Evolutionary conservation across 306 rosid genomes (phyloP).

Genomic region (Begonia loranthoides): DNA sequence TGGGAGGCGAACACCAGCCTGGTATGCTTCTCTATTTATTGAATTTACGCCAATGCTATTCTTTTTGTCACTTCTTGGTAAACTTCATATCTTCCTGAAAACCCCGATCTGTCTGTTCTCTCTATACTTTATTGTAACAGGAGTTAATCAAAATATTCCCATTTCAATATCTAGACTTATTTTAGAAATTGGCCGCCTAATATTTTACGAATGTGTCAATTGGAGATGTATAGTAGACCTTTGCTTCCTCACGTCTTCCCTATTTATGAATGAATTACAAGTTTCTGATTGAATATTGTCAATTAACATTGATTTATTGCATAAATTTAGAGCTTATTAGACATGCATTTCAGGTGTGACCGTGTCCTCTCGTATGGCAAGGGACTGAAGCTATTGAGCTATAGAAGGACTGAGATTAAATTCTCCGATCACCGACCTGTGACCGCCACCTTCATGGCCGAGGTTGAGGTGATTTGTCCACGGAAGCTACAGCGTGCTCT

Average conservation of each 20-base stretch:
- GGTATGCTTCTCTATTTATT: slow-evolving; percentile 40
- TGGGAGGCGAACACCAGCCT: slow-evolving; percentile 77
- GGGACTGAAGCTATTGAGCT: slow-evolving; percentile 53
- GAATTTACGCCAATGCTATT: not conserved
- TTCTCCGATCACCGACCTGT: slow-evolving; percentile 94
- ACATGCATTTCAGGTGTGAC: slow-evolving; percentile 65
- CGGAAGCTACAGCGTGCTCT: slow-evolving; percentile 76
- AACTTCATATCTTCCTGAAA: no score
- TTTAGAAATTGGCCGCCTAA: no score
- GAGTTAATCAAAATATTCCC: no score
- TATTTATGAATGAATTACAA: no score
- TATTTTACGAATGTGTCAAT: no score
- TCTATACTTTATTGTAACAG: no score
- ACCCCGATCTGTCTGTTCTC: no score
- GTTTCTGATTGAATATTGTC: not conserved
- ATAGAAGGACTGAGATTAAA: slow-evolving; percentile 55
- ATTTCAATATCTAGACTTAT: no score
- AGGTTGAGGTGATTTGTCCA: slow-evolving; percentile 74
- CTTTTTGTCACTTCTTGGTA: no score
- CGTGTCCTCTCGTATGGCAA: slow-evolving; percentile 80
- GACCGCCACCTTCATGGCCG: slow-evolving; percentile 64
- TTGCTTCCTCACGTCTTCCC: no score
- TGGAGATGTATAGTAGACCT: no score
- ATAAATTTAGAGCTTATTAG: not conserved
- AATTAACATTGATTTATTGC: slow-evolving; percentile 3